Evolutionary conservation across 352 stramenopile genomes (phyloP).

Genomic region (Phytophthora sansomeana): DNA sequence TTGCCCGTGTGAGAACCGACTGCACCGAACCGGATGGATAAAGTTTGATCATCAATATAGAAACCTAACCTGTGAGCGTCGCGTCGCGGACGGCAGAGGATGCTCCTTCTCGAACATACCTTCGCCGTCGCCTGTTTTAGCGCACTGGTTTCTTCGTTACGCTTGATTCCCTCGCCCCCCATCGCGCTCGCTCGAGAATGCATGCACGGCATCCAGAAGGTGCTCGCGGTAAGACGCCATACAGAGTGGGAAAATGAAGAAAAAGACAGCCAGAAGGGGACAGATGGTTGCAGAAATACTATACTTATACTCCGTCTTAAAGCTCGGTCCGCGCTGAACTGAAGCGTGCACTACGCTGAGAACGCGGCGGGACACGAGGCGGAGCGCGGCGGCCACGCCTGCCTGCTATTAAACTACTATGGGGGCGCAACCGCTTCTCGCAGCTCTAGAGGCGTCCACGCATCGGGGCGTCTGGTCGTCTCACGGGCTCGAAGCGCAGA

Average conservation of each 20-base stretch:
- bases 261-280: not conserved
- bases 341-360: constrained; percentile 44
- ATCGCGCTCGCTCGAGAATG: not conserved
- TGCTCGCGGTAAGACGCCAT: constrained; percentile 9
- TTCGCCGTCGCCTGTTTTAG: constrained; percentile 36
- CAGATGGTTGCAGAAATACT: constrained; percentile 40
- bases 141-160: constrained; percentile 20
- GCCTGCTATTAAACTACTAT: constrained; percentile 39
- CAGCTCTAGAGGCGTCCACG: constrained; percentile 10
- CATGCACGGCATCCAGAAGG: not conserved
- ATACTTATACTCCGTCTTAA: constrained; percentile 41
- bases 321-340: constrained; percentile 31
- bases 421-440: not conserved
- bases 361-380: constrained; percentile 21
- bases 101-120: constrained; percentile 33
- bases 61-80: constrained; percentile 1
- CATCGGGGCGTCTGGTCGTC: not conserved
- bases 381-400: constrained; percentile 3
- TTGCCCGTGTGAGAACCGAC: constrained; percentile 36
- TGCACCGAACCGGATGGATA: constrained; percentile 13
- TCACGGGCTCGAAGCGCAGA: constrained; percentile 7
- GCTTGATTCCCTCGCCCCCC: constrained; percentile 12
- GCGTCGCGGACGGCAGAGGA: constrained; percentile 11
- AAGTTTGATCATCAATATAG: not conserved
- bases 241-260: not conserved